Percentiles rank a stretch among this genome's conserved stretches.
Evolutionary conservation across 495 filamentous ascomycete genomes (phyloP).

Genomic region (Xylaria scruposa): DNA sequence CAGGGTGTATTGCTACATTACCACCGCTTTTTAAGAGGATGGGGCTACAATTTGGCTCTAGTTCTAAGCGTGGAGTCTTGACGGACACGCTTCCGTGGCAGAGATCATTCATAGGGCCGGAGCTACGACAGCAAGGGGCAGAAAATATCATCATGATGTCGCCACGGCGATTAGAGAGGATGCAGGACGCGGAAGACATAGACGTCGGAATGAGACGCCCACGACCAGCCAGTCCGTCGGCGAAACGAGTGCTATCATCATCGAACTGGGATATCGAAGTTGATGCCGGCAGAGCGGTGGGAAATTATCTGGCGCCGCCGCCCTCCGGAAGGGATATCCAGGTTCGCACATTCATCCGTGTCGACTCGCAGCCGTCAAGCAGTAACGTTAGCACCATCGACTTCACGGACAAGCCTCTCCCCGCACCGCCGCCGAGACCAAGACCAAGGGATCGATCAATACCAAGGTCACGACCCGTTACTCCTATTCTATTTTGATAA

Average conservation of each 20-base stretch:
- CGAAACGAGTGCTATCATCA: conserved; percentile 16
- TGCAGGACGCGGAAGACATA: not conserved
- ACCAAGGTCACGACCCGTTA: conserved; percentile 17
- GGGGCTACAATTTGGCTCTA: not conserved
- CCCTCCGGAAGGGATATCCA: conserved; percentile 18
- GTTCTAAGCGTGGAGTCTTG: not conserved
- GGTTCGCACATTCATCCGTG: conserved; percentile 18
- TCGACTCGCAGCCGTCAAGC: conserved; percentile 7
- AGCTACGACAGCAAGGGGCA: not conserved
- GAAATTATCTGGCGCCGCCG: not conserved
- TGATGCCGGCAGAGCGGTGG: not conserved
- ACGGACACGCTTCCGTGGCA: conserved; percentile 25
- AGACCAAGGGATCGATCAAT: conserved; percentile 14
- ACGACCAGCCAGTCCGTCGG: not conserved
- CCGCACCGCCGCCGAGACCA: conserved; percentile 9
- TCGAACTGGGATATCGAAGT: conserved; percentile 20
- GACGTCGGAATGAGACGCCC: not conserved
- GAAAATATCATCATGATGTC: conserved; percentile 26
- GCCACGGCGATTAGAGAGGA: conserved; percentile 10
- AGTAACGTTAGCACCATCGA: not conserved
- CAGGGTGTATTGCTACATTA: conserved; percentile 51
- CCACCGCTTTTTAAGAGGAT: conserved; percentile 46
- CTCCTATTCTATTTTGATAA: conserved; percentile 10
- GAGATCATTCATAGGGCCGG: not conserved
- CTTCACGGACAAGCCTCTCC: conserved; percentile 20